Base-by-base conservation (phyloP, 2,329 filamentous ascomycete genomes). In the Seiridium cupressi region DNA sequence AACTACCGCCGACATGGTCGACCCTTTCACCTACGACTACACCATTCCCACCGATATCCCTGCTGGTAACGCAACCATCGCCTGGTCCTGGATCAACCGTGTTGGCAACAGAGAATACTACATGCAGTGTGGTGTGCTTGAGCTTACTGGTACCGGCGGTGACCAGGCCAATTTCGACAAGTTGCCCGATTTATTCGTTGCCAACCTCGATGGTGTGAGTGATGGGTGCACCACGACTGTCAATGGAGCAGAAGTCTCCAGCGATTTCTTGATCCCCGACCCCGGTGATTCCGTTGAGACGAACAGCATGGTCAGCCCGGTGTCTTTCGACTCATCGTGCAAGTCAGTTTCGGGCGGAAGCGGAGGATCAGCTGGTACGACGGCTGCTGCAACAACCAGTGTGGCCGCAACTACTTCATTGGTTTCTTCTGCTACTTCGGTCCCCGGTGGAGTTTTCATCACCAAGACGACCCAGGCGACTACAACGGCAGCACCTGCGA, bases 71-170 rank as follows among this genome's bases (percentile, higher is more conserved):
- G 93, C 90, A 34, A 91, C 88, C 0, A 81, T 98, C 4, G 92
- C 92, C 0, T 98, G 93, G 93, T 92, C 92, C 0, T 98, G 95
- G 95, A 87, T 96, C 76, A 98, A 98, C 80, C 90, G 89, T 61
- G 70, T 96, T 8, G 95, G 95, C 3, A 97, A 97, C 79, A 89
- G 93, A 1, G 95, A 98, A 73, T 92, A 97, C 83, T 97, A 98
- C 82, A 96, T 97, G 93, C 96, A 97, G 83, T 99, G 94, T 68
- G 92, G 90, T 0, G 86, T 91, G 0, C 74, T 96, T 53, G 83
- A 81, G 0, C 81, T 98, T 32, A 85, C 84, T 0, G 84, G 84
- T 7, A 65, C 63, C 0, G 76, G 75, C 0, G 84, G 84, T 57
- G 73, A 75, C 48, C 68, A 85, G 59, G 74, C 79, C 1, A 84